Conservation (phyloP, 768 basidiomycete species). For the Butyriboletus loyo region DNA sequence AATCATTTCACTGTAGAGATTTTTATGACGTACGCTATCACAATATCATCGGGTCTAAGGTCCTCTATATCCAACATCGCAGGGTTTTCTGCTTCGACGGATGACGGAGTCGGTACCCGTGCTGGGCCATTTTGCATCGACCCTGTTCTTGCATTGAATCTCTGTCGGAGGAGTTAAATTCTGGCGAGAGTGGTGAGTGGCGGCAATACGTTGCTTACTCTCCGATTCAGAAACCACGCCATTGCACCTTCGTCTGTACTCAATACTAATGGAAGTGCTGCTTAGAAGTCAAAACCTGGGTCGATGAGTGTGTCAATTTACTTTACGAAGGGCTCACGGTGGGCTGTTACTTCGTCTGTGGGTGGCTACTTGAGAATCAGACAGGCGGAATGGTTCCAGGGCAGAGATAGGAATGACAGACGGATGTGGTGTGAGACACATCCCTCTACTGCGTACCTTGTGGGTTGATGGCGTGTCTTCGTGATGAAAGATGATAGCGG, state of each 20-base stretch:
- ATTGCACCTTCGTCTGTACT: neutral
- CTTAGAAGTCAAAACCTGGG: neutral
- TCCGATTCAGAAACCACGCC: neutral
- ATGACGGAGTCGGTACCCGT: too few relatives aligned
- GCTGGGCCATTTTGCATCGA: neutral
- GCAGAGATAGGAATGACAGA: neutral
- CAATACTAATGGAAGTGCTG: neutral
- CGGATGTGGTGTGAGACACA: neutral
- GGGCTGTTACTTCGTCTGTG: neutral
- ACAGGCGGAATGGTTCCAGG: too few relatives aligned
- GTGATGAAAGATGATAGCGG: neutral
- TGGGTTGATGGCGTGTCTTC: neutral
- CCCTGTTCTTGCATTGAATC: too few relatives aligned
- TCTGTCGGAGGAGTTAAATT: neutral
- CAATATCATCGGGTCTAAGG: neutral
- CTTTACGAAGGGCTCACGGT: neutral
- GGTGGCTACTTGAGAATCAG: neutral
- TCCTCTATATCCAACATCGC: neutral
- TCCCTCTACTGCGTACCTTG: too few relatives aligned
- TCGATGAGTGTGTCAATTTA: neutral
- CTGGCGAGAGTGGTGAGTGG: neutral
- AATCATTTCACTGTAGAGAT: neutral
- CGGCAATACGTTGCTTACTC: neutral
- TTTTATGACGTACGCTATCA: constrained; percentile 9
- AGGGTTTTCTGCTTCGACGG: neutral